Percentiles rank a stretch among this genome's conserved stretches.
Conservation (phyloP, 495 filamentous ascomycete species). For the Daldinia decipiens region DNA sequence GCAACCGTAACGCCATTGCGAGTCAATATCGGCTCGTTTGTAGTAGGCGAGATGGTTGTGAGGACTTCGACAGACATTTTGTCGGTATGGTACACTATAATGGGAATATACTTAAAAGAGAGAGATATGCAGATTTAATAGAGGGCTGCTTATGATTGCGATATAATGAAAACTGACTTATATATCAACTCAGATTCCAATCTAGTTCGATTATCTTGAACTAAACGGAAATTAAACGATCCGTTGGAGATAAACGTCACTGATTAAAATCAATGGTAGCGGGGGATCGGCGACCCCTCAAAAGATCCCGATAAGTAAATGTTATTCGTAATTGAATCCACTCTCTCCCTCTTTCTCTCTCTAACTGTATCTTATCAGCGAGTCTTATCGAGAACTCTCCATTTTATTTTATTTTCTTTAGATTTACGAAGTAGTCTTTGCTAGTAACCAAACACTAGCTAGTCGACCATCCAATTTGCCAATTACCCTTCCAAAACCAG, state of each 20-base stretch:
- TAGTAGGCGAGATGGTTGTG: constrained; percentile 89
- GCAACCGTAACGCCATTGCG: constrained; percentile 73
- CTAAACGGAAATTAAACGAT: background rate
- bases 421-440: background rate
- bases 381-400: constrained; percentile 23
- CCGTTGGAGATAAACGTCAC: constrained; percentile 30
- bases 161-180: constrained; percentile 2
- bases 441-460: background rate
- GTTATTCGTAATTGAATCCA: background rate
- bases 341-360: background rate
- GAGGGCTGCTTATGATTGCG: background rate
- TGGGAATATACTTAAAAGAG: background rate
- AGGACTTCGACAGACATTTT: constrained; percentile 81
- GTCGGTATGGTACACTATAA: constrained; percentile 7
- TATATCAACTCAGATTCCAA: constrained; percentile 6
- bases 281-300: constrained; percentile 42
- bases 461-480: background rate
- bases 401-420: constrained; percentile 25
- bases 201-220: constrained; percentile 6
- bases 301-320: constrained; percentile 17
- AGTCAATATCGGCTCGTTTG: constrained; percentile 78
- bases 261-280: constrained; percentile 21
- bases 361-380: constrained; percentile 17
- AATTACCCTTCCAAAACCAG: background rate
- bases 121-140: background rate